These are phyloP conservation scores for Cyberlindnera mississippiensis DNA, from an alignment of 805 yeast genomes.

Conservation along the genomic window DNA sequence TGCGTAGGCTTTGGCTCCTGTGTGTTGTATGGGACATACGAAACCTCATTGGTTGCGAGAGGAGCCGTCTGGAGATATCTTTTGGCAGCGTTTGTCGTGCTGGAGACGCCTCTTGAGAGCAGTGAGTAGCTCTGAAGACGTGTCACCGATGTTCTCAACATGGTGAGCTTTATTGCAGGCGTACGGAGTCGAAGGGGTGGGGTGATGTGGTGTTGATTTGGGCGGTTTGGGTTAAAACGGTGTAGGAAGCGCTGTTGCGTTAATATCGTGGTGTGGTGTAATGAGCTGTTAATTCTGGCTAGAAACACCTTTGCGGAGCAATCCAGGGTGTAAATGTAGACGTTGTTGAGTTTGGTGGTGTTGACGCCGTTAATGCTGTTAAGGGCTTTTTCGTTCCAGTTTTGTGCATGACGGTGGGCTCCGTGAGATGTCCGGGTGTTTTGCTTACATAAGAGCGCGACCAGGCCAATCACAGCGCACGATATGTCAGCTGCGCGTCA, in stretches of 20 bases:
- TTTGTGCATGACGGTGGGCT: slow-evolving; percentile 4
- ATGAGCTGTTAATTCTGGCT: too few relatives aligned
- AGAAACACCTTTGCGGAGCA: too few relatives aligned
- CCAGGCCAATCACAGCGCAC: slow-evolving; percentile 3
- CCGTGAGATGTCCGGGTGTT: slow-evolving; percentile 9
- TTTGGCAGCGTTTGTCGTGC: slow-evolving; percentile 20
- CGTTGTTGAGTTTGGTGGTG: too few relatives aligned
- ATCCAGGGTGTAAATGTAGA: too few relatives aligned
- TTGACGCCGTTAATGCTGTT: too few relatives aligned
- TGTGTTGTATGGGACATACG: slow-evolving; percentile 21
- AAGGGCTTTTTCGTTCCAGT: neutral
- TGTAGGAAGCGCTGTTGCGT: too few relatives aligned
- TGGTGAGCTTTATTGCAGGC: slow-evolving; percentile 1
- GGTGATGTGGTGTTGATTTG: neutral
- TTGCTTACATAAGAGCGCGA: neutral
- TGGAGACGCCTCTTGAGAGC: slow-evolving; percentile 15
- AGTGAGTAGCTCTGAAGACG: slow-evolving; percentile 5
- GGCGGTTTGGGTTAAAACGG: neutral
- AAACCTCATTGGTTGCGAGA: slow-evolving; percentile 15
- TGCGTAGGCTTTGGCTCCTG: neutral
- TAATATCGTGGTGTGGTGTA: neutral
- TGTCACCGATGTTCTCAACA: slow-evolving; percentile 14
- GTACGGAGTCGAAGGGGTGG: too few relatives aligned
- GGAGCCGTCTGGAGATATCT: slow-evolving; percentile 32
- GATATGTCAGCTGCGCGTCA: slow-evolving; percentile 7